Evolutionary conservation across 78 protist species (phyloP).

Genomic region (Dictyostelium intermedium): DNA sequence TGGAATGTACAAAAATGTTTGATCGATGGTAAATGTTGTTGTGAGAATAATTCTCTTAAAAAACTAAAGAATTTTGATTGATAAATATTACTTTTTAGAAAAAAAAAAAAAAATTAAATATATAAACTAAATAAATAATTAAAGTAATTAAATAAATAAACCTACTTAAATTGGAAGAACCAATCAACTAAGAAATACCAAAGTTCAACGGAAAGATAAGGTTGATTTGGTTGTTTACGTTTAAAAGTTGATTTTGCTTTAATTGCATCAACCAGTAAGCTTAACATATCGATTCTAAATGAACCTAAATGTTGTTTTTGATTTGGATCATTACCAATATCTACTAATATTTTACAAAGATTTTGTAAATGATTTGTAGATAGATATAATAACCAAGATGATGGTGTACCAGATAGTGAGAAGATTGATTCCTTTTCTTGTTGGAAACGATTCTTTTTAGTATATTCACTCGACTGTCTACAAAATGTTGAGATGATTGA

Average conservation of each 20-base stretch:
- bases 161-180: constrained; percentile 68
- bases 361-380: constrained; percentile 18
- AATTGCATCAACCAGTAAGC: constrained; percentile 12
- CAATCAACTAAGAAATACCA: constrained; percentile 63
- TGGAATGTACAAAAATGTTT: constrained; percentile 60
- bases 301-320: constrained; percentile 26
- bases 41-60: constrained; percentile 38
- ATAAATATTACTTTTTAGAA: constrained; percentile 37
- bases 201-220: constrained; percentile 31
- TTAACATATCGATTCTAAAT: constrained; percentile 22
- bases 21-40: constrained; percentile 56
- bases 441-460: constrained; percentile 21
- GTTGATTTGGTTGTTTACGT: constrained; percentile 32
- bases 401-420: constrained; percentile 3
- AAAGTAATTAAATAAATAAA: neutral
- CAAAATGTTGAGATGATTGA: neutral
- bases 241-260: constrained; percentile 15
- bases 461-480: neutral
- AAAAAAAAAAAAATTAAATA: neutral
- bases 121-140: neutral
- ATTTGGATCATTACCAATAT: constrained; percentile 33
- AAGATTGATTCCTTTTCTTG: constrained; percentile 67
- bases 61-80: constrained; percentile 45
- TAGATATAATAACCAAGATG: constrained; percentile 32
- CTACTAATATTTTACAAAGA: constrained; percentile 22